Evolutionary conservation across 1,284 basidiomycete genomes (phyloP).

Genomic region (Heterobasidion irregulare): DNA sequence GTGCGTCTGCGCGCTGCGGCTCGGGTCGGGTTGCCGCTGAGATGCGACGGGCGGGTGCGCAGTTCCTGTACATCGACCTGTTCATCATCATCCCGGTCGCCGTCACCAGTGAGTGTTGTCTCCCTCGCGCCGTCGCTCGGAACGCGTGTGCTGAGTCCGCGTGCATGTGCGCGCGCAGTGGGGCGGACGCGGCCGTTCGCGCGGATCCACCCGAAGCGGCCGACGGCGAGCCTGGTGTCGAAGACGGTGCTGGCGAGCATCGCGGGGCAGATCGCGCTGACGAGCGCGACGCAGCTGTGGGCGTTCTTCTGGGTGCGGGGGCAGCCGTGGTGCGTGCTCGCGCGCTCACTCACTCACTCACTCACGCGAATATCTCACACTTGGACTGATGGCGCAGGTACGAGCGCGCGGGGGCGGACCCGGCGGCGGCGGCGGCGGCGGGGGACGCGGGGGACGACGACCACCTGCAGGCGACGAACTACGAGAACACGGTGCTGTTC

Average conservation of each 20-base stretch:
- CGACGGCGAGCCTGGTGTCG: conserved; percentile 94
- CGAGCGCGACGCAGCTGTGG: conserved; percentile 78
- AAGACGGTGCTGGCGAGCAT: conserved; percentile 94
- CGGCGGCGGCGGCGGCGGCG: too few relatives aligned
- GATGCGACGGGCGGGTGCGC: conserved; percentile 5
- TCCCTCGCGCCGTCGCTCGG: background rate
- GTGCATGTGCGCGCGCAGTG: conserved; percentile 56
- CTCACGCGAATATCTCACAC: background rate
- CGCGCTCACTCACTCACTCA: background rate
- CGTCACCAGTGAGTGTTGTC: conserved; percentile 72
- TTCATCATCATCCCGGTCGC: conserved; percentile 97
- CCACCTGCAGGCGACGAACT: conserved; percentile 86
- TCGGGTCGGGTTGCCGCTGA: background rate
- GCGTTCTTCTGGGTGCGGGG: conserved; percentile 83
- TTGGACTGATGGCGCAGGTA: conserved; percentile 39
- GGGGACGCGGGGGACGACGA: conserved; percentile 63
- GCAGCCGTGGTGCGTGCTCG: conserved; percentile 66
- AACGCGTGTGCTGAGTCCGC: conserved; percentile 4
- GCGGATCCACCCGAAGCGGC: conserved; percentile 82
- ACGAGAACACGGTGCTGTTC: conserved; percentile 91
- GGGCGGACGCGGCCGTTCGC: conserved; percentile 89
- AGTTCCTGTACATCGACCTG: conserved; percentile 97
- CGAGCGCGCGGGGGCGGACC: conserved; percentile 45
- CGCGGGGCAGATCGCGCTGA: conserved; percentile 88
- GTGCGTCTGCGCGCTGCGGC: conserved; percentile 29